Evolutionary conservation across 169 alveolate species (phyloP).

Genomic region (Sarcocystis neurona): DNA sequence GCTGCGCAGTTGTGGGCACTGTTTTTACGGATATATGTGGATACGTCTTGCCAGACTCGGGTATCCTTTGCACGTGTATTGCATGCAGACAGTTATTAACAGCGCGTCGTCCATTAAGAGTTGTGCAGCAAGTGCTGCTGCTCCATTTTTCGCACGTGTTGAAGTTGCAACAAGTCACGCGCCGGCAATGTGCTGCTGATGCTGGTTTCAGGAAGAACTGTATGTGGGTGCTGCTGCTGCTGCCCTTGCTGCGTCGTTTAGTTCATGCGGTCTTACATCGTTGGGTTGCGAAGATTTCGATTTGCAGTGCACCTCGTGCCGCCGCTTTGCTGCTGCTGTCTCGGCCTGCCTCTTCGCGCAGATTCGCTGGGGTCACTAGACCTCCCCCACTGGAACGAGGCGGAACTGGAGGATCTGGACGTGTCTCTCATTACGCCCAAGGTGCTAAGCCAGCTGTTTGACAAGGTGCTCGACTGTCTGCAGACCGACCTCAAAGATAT

Average conservation of each 20-base stretch:
- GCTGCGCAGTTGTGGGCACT: no score
- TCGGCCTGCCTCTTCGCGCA: not conserved
- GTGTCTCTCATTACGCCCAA: slow-evolving; percentile 32
- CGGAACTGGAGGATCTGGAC: not conserved
- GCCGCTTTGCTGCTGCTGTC: not conserved
- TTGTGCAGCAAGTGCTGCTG: no score
- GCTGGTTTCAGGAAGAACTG: not conserved
- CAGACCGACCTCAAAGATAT: slow-evolving; percentile 53
- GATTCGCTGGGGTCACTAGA: not conserved
- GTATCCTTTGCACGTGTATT: no score
- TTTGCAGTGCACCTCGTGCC: not conserved
- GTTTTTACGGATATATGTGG: no score
- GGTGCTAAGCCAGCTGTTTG: slow-evolving; percentile 59
- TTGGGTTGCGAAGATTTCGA: not conserved
- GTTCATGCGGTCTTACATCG: not conserved
- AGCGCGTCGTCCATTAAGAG: no score
- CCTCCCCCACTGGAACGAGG: not conserved
- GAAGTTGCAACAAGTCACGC: no score
- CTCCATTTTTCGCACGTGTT: no score
- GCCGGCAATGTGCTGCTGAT: not conserved
- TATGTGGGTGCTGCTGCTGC: not conserved
- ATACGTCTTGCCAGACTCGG: no score
- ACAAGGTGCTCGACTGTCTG: slow-evolving; percentile 46
- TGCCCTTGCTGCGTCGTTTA: not conserved
- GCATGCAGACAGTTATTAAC: no score